A percentile compares a stretch with the other conserved stretches of the same genome.
phyloP scores from a whole-genome alignment of 1,139 yeast genomes.

The Diutina sp. region DNA sequence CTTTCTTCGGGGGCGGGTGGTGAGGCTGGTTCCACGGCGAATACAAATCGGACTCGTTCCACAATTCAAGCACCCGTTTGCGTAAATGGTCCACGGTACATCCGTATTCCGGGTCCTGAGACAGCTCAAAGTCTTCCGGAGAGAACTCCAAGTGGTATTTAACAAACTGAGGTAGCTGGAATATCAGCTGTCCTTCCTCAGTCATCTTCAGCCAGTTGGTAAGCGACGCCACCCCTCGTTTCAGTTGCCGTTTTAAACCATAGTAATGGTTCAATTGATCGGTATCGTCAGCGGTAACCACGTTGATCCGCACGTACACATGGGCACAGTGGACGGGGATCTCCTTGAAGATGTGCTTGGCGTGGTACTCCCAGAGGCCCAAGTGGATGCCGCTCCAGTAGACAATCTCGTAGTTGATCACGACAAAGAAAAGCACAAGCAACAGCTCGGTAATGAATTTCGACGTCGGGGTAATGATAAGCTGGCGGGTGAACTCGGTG shows the following conservation, averaged over 20 bases:
- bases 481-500: conserved; percentile 14
- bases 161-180: conserved; percentile 24
- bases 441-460: conserved; percentile 30
- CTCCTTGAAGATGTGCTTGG: conserved; percentile 52
- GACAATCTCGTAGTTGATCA: conserved; percentile 29
- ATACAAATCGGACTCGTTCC: conserved; percentile 38
- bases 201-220: conserved; percentile 10
- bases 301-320: conserved; percentile 40
- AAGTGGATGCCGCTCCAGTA: conserved; percentile 38
- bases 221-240: conserved; percentile 10
- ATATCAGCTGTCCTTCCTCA: conserved; percentile 11
- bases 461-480: conserved; percentile 18
- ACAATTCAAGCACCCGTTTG: conserved; percentile 34
- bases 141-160: conserved; percentile 65
- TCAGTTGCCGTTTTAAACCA: conserved; percentile 13
- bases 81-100: conserved; percentile 54
- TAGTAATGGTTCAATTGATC: conserved; percentile 16
- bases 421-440: conserved; percentile 18
- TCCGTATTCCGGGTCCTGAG: conserved; percentile 44
- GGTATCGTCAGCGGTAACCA: conserved; percentile 7
- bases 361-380: conserved; percentile 46
- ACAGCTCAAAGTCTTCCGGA: conserved; percentile 55
- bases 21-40: conserved; percentile 11
- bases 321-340: conserved; percentile 74
- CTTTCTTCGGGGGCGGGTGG: conserved; percentile 5